A percentile compares a stretch with the other conserved stretches of the same genome.
phyloP scores from a whole-genome alignment of 2,329 filamentous ascomycete genomes.

The Pseudogymnoascus sp. region DNA sequence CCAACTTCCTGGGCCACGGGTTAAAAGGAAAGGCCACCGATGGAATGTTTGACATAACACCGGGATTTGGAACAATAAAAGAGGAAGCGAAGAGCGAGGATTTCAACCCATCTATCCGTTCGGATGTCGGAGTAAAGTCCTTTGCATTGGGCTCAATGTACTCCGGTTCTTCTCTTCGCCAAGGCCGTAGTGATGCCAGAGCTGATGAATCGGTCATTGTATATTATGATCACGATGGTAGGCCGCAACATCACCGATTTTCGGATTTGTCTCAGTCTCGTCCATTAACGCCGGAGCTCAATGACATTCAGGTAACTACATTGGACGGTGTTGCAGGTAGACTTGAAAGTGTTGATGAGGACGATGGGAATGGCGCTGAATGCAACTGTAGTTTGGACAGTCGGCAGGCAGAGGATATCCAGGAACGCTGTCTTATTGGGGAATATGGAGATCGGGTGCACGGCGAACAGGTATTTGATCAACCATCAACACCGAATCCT shows the following conservation, averaged over 20 bases:
- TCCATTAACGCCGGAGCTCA: not conserved
- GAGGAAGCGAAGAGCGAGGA: not conserved
- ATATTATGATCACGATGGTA: constrained; percentile 21
- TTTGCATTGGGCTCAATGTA: not conserved
- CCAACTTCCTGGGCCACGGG: not conserved
- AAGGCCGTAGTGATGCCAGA: constrained; percentile 13
- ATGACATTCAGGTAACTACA: not conserved
- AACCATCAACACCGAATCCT: not conserved
- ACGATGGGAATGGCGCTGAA: not conserved
- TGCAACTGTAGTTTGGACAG: not conserved
- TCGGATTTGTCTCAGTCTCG: not conserved
- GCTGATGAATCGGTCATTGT: constrained; percentile 21
- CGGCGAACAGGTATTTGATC: not conserved
- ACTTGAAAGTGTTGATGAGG: not conserved
- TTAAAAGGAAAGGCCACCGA: not conserved
- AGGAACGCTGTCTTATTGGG: not conserved
- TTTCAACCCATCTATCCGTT: not conserved
- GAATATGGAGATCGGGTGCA: not conserved
- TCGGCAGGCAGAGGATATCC: not conserved
- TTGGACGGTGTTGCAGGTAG: not conserved
- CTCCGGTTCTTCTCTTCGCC: not conserved
- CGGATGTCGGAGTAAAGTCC: not conserved
- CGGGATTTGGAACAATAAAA: not conserved
- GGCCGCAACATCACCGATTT: constrained; percentile 5
- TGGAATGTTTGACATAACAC: not conserved